Percentiles rank a stretch among this genome's conserved stretches.
Conservation (phyloP, 2,329 filamentous ascomycete genomes). For the Colletotrichum sp. region DNA sequence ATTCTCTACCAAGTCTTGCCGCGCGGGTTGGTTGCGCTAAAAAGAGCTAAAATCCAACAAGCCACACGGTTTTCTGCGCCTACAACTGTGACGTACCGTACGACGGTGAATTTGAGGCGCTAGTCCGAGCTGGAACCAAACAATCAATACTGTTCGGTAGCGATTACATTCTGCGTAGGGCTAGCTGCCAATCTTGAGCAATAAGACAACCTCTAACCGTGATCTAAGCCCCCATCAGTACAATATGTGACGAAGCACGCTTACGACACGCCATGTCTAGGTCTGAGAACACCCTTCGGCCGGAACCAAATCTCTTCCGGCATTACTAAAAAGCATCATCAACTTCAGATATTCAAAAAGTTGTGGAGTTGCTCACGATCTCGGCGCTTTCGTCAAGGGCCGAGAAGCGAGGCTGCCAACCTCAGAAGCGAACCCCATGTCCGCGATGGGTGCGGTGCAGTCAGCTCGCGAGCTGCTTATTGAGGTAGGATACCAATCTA, state of each 20-base stretch:
- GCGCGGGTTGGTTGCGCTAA: background rate
- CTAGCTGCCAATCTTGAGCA: background rate
- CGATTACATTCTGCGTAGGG: accelerated
- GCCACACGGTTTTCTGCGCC: background rate
- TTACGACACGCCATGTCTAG: background rate
- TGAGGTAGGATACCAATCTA: background rate
- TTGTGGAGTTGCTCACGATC: background rate
- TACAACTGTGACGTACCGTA: background rate
- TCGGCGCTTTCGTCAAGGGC: background rate
- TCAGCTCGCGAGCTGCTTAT: background rate
- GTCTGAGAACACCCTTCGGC: background rate
- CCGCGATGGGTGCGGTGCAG: accelerated
- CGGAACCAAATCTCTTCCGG: background rate
- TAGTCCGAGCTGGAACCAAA: background rate
- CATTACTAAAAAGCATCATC: background rate
- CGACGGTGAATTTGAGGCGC: background rate
- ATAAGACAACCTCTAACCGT: background rate
- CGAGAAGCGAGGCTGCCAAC: accelerated
- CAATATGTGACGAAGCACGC: background rate
- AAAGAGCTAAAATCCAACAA: background rate
- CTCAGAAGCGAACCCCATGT: background rate
- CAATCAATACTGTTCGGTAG: background rate
- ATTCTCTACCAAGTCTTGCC: background rate
- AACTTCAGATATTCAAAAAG: background rate
- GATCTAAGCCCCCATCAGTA: background rate